Conservation (phyloP, 129 eudicot genomes). For the Gnaphalium uliginosum region DNA sequence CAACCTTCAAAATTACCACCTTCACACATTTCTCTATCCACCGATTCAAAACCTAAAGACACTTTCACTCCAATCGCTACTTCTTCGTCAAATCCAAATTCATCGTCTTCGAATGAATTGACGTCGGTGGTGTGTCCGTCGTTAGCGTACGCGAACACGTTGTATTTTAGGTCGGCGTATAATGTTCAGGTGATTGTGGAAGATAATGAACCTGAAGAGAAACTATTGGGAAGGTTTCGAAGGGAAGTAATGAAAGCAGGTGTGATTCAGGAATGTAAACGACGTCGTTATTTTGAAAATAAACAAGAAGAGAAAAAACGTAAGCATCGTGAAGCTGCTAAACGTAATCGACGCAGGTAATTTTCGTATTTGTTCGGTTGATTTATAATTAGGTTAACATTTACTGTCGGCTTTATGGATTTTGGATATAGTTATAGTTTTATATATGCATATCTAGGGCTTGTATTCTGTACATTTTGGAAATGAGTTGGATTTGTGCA, state of each 20-base stretch:
- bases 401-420: not conserved
- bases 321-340: constrained; percentile 85
- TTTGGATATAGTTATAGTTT: not conserved
- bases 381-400: not conserved
- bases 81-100: constrained; percentile 40
- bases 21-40: constrained; percentile 35
- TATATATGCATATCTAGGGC: not conserved
- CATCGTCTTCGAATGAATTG: constrained; percentile 39
- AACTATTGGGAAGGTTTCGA: constrained; percentile 65
- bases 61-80: constrained; percentile 37
- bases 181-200: constrained; percentile 82
- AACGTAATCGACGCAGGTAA: constrained; percentile 82
- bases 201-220: constrained; percentile 81
- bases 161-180: constrained; percentile 63
- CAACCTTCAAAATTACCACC: constrained; percentile 42
- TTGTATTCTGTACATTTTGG: too few species aligned
- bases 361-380: not conserved
- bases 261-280: constrained; percentile 70
- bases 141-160: constrained; percentile 62
- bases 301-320: constrained; percentile 81
- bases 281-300: constrained; percentile 68
- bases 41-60: constrained; percentile 34
- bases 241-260: constrained; percentile 93
- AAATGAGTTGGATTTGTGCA: constrained; percentile 7
- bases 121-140: constrained; percentile 85